Base-by-base conservation (phyloP, 169 alveolate genomes). In the Eimeria mitis region DNA sequence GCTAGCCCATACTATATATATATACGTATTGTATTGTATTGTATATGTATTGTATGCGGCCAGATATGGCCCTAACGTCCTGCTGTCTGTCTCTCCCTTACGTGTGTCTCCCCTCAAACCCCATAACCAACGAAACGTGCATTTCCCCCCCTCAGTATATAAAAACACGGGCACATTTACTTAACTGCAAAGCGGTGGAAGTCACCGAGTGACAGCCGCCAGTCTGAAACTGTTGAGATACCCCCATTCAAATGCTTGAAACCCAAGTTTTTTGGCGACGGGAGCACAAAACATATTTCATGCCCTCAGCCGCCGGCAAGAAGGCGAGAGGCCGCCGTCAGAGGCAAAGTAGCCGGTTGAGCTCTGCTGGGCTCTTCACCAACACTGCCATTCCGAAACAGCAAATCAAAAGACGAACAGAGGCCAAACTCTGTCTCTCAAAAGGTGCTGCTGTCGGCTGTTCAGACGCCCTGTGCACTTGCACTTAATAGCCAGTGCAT, bases 301-400 rank as follows among this genome's bases (percentile, higher is more conserved):
- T 71, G 81, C 81, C 54, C 81, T 71, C 56, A 71, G 3, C n/a
- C 54, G 81, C 81, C 52, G 81, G 81, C 54, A 71, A 34, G 56
- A 71, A 40, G 21, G 40, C 52, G 81, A 42, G n/a, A 71, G 54
- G 54, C 81, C 54, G 31, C 81, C 34, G 54, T 6, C 81, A 23
- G 4, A 71, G 56, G 81, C 81, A 40, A 71, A 54, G 81, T 54
- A 71, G 40, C 54, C 16, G 7, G 5, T 11, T 19, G 81, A 14
- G 56, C 81, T 54, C n/a, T 16, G 4, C 54, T 31, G 23, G 81
- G 52, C 81, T 40, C 34, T 71, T 16, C 34, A 54, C 34, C 31
- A 40, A 23, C 81, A 31, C 81, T 71, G 81, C 81, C 16, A 52
- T 40, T 71, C 52, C 16, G 54, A 71, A 71, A 37, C 81, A 31